These are phyloP conservation scores for Gossypium herbaceum DNA, from an alignment of 345 rosid genomes.

Conservation along the genomic window DNA sequence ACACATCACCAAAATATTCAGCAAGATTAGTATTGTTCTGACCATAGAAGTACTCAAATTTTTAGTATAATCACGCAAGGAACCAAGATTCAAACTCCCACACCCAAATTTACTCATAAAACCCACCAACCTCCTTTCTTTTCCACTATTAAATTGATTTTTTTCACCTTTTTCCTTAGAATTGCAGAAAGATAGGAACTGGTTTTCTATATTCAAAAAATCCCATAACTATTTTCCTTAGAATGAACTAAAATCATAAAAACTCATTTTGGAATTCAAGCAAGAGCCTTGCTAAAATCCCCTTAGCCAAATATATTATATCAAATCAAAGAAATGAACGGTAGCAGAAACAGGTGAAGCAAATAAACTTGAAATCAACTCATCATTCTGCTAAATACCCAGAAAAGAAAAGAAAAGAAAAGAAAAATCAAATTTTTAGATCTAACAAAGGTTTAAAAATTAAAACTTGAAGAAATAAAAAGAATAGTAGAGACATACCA, in stretches of 20 bases:
- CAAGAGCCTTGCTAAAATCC: not conserved
- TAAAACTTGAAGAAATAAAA: not conserved
- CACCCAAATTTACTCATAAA: not conserved
- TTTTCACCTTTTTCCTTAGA: not conserved
- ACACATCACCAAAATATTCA: not conserved
- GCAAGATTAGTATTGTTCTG: conserved; percentile 2
- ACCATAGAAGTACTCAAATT: not conserved
- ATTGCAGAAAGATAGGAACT: conserved; percentile 5
- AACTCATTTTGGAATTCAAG: not conserved
- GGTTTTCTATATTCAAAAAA: not conserved
- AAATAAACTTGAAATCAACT: conserved; percentile 13
- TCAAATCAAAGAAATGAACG: not conserved
- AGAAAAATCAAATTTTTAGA: conserved; percentile 1
- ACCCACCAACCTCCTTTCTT: not conserved
- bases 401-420: not conserved
- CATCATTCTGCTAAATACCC: conserved; percentile 17
- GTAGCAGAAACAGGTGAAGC: not conserved
- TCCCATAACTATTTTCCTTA: not conserved
- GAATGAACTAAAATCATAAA: not conserved
- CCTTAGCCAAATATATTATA: not conserved
- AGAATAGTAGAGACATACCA: conserved; percentile 22
- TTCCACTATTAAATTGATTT: not conserved
- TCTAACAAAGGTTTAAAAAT: not conserved
- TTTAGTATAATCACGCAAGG: not conserved
- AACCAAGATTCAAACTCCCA: conserved; percentile 12